Evolutionary conservation across 2,329 filamentous ascomycete genomes (phyloP).

Genomic region (Aspergillus sp.): DNA sequence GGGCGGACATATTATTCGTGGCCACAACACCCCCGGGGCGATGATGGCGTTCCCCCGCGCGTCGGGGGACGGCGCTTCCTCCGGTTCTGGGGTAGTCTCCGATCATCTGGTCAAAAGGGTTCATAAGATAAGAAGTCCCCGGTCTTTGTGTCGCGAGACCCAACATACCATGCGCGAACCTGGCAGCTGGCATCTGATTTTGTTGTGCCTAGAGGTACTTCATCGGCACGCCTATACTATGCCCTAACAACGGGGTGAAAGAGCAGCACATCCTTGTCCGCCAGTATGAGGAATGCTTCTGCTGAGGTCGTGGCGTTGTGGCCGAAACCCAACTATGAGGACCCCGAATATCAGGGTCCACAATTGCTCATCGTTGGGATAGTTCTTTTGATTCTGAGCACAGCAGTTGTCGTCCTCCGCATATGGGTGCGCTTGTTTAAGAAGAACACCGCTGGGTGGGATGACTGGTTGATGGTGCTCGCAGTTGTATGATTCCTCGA

Average conservation of each 20-base stretch:
- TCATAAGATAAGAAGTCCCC: not conserved
- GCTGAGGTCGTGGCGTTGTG: conserved; percentile 4
- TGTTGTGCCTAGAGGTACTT: not conserved
- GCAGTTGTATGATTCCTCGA: not conserved
- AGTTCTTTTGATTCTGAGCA: conserved; percentile 1
- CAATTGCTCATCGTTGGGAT: conserved; percentile 2
- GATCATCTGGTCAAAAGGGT: not conserved
- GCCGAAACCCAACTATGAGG: conserved; percentile 5
- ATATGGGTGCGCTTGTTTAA: conserved; percentile 5
- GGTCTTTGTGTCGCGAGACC: not conserved
- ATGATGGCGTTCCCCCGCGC: not conserved
- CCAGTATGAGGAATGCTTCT: conserved; percentile 1
- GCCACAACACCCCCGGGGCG: not conserved
- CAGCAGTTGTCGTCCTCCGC: conserved; percentile 1
- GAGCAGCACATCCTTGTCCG: not conserved
- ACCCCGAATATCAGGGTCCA: conserved; percentile 2
- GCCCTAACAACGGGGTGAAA: not conserved
- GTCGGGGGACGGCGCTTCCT: not conserved
- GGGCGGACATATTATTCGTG: not conserved
- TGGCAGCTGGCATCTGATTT: not conserved
- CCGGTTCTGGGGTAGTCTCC: not conserved
- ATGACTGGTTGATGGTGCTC: conserved; percentile 6
- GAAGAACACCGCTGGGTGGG: conserved; percentile 5
- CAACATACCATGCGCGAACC: not conserved
- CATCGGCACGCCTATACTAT: not conserved